These are phyloP conservation scores for Haplosporangium gracile DNA, from an alignment of 192 early-diverging fungal species.

Conservation along the genomic window DNA sequence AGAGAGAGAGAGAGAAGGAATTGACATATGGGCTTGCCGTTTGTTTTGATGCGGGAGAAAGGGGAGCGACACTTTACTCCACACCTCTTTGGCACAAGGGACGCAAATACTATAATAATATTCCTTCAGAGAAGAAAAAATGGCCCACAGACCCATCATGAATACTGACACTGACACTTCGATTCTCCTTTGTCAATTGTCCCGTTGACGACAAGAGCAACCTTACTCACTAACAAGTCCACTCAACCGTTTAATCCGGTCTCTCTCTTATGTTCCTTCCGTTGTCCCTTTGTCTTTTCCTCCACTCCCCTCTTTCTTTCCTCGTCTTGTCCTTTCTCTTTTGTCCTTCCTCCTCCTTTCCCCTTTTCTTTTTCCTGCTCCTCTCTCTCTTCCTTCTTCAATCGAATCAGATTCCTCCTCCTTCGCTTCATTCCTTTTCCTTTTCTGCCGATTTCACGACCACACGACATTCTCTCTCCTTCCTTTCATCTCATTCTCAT, in stretches of 20 bases:
- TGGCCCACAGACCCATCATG: background rate
- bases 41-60: background rate
- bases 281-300: background rate
- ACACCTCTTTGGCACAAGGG: background rate
- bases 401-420: constrained; percentile 3
- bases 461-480: background rate
- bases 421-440: background rate
- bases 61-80: background rate
- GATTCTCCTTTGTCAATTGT: background rate
- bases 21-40: background rate
- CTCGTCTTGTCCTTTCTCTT: background rate
- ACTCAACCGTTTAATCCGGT: background rate
- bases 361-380: background rate
- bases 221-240: background rate
- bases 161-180: background rate
- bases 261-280: background rate
- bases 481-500: background rate
- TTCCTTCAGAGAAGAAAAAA: background rate
- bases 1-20: background rate
- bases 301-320: background rate
- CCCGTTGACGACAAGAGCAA: background rate
- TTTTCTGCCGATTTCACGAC: background rate
- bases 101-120: background rate
- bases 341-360: background rate
- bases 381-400: background rate